Conservation (phyloP, 2,329 filamentous ascomycete genomes). For the Pyricularia sp. region DNA sequence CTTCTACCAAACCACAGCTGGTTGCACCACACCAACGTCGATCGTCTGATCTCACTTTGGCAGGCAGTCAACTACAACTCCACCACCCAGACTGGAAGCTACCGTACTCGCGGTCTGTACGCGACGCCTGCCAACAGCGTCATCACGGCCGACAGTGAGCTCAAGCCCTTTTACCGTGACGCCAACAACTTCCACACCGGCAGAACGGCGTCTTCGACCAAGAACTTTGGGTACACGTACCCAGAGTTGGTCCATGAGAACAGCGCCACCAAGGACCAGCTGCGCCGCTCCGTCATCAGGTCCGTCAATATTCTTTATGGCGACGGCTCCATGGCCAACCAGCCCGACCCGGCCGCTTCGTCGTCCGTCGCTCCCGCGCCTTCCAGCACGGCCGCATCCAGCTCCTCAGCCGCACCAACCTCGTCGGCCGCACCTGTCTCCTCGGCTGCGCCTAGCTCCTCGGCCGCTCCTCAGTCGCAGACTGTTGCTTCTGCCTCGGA, state of each 20-base stretch:
- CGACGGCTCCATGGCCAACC: neutral
- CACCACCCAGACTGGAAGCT: slow-evolving; percentile 10
- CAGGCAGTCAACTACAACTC: slow-evolving; percentile 21
- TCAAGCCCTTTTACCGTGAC: slow-evolving; percentile 35
- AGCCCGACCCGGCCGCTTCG: neutral
- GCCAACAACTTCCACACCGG: slow-evolving; percentile 30
- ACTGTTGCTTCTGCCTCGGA: neutral
- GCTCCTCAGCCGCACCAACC: neutral
- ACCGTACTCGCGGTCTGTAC: slow-evolving; percentile 18
- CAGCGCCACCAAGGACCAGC: neutral
- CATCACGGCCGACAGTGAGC: slow-evolving; percentile 29
- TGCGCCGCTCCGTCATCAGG: neutral
- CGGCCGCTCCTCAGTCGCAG: neutral
- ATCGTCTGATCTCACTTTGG: slow-evolving; percentile 42
- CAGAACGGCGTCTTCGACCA: slow-evolving; percentile 16
- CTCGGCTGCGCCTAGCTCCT: neutral
- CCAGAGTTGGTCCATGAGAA: slow-evolving; percentile 18
- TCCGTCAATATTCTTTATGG: slow-evolving; percentile 7
- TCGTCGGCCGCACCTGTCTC: too few species aligned
- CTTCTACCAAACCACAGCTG: slow-evolving; percentile 11
- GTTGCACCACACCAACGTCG: slow-evolving; percentile 43
- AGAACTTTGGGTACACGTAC: slow-evolving; percentile 27
- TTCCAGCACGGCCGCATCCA: neutral
- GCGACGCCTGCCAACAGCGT: slow-evolving; percentile 26
- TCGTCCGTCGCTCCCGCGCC: neutral